These are phyloP conservation scores for Cyclostephanos invisitatus DNA, from an alignment of 108 stramenopile genomes.

Conservation along the genomic window DNA sequence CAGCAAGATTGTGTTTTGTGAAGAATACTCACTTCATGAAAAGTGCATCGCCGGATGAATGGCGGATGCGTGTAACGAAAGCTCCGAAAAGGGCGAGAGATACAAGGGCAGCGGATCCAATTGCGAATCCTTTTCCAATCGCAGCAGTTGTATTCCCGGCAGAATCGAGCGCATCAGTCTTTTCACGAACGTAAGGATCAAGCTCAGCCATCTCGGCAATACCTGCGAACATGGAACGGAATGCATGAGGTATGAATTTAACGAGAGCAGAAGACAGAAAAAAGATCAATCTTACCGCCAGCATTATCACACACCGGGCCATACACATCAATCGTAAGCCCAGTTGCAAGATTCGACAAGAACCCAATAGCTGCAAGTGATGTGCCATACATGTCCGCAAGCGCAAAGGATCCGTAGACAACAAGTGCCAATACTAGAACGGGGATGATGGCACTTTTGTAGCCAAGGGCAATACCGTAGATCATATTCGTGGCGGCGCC, in stretches of 20 bases:
- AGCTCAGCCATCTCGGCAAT: slow-evolving; percentile 99
- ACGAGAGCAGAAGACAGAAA: background rate
- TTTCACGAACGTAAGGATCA: slow-evolving; percentile 91
- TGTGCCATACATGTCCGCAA: slow-evolving; percentile 96
- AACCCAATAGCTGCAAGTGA: slow-evolving; percentile 98
- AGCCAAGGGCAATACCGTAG: slow-evolving; percentile 97
- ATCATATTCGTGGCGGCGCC: slow-evolving; percentile 99
- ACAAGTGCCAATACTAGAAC: slow-evolving; percentile 93
- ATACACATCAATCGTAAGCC: slow-evolving; percentile 98
- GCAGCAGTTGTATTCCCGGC: slow-evolving; percentile 99
- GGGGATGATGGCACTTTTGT: slow-evolving; percentile 97
- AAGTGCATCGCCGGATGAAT: slow-evolving; percentile 62
- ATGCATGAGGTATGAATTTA: background rate
- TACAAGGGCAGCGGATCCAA: slow-evolving; percentile 98
- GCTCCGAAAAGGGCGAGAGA: slow-evolving; percentile 97
- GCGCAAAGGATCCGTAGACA: slow-evolving; percentile 88
- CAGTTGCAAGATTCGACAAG: slow-evolving; percentile 97
- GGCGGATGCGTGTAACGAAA: slow-evolving; percentile 93
- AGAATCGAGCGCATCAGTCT: slow-evolving; percentile 98
- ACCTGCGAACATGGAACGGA: slow-evolving; percentile 46
- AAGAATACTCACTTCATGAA: slow-evolving; percentile 39
- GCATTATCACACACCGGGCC: slow-evolving; percentile 99
- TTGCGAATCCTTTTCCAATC: slow-evolving; percentile 99
- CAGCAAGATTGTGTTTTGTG: background rate
- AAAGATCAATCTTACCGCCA: slow-evolving; percentile 71